phyloP scores from a whole-genome alignment of 1,139 yeast species.

The Suhomyces panamericanus region DNA sequence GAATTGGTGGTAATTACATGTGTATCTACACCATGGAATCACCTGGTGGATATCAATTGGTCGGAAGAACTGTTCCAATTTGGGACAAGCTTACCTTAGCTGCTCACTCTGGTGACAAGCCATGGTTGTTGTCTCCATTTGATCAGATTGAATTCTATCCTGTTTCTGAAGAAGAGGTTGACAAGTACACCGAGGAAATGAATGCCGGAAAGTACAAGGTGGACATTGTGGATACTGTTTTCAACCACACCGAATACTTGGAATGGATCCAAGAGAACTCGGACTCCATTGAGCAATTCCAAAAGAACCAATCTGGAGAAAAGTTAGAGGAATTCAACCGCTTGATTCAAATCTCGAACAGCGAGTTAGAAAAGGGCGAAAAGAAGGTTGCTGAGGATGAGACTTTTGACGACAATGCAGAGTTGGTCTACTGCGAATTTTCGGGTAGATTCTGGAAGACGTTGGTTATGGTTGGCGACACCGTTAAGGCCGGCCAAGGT shows the following conservation, averaged over 20 bases:
- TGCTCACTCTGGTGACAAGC: slow-evolving; percentile 60
- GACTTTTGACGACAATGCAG: slow-evolving; percentile 70
- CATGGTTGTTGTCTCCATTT: slow-evolving; percentile 89
- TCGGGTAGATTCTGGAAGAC: slow-evolving; percentile 98
- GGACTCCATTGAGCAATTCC: slow-evolving; percentile 70
- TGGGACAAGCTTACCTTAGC: slow-evolving; percentile 94
- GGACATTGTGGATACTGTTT: slow-evolving; percentile 72
- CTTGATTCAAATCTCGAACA: slow-evolving; percentile 79
- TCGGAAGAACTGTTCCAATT: slow-evolving; percentile 94
- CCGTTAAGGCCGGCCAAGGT: slow-evolving; percentile 72
- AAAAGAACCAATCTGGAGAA: slow-evolving; percentile 69
- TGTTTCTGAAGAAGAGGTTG: slow-evolving; percentile 80
- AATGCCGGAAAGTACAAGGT: slow-evolving; percentile 79
- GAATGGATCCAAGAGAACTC: slow-evolving; percentile 75
- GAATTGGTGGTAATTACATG: slow-evolving; percentile 98
- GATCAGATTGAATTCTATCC: slow-evolving; percentile 96
- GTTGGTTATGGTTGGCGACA: slow-evolving; percentile 77
- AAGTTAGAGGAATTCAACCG: slow-evolving; percentile 81
- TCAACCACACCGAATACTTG: slow-evolving; percentile 78
- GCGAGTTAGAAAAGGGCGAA: slow-evolving; percentile 60
- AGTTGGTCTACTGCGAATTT: slow-evolving; percentile 85
- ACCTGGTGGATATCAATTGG: slow-evolving; percentile 97
- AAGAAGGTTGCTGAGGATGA: slow-evolving; percentile 45
- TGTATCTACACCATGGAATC: slow-evolving; percentile 98
- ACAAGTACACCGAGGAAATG: slow-evolving; percentile 67